Evolutionary conservation across 441 rosid species (phyloP).

Genomic region (Populus hybrid): DNA sequence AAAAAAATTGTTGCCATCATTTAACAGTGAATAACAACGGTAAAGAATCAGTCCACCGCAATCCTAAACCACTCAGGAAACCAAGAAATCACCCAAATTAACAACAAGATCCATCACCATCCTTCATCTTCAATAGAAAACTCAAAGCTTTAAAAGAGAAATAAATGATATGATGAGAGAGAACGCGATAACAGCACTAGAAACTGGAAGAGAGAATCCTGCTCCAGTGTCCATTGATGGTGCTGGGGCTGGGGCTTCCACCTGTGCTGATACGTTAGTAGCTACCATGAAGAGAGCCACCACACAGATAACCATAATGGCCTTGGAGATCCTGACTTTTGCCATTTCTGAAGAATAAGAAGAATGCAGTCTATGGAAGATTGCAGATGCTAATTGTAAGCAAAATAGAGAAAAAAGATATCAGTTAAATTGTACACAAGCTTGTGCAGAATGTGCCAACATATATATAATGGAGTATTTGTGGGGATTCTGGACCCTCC

Average conservation of each 20-base stretch:
- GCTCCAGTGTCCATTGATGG: conserved; percentile 28
- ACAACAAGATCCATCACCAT: background rate
- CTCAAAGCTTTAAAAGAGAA: conserved; percentile 4
- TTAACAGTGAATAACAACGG: background rate
- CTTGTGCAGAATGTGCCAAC: background rate
- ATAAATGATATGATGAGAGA: conserved; percentile 21
- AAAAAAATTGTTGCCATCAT: background rate
- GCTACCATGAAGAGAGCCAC: conserved; percentile 25
- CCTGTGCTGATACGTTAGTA: conserved; percentile 16
- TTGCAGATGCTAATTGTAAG: background rate
- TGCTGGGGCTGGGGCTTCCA: conserved; percentile 22
- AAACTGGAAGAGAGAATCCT: conserved; percentile 19
- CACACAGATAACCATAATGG: conserved; percentile 12
- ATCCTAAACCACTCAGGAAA: background rate
- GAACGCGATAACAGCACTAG: conserved; percentile 10
- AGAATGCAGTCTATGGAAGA: too few relatives aligned
- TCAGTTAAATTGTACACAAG: background rate
- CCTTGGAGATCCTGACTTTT: conserved; percentile 14
- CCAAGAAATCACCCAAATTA: background rate
- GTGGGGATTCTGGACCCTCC: background rate
- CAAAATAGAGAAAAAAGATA: background rate
- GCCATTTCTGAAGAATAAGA: conserved; percentile 25
- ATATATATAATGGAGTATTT: background rate
- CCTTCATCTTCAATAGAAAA: background rate
- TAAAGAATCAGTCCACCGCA: background rate